phyloP scores from a whole-genome alignment of 2,329 filamentous ascomycete species.

The Aspergillus neoniger region DNA sequence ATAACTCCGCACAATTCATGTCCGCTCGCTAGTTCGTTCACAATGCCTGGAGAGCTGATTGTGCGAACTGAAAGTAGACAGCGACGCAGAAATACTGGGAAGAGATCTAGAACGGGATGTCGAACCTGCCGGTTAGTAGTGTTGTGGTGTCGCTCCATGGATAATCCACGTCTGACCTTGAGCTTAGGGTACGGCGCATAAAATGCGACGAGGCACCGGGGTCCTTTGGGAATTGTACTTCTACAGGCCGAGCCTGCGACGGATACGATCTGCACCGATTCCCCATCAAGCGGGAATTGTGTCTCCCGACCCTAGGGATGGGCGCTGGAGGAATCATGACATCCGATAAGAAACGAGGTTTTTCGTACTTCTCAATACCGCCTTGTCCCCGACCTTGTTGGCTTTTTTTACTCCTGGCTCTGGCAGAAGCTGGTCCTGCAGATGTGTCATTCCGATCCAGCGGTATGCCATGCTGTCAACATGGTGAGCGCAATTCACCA shows the following conservation, averaged over 20 bases:
- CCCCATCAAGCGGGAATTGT: background rate
- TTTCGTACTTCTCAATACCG: slow-evolving; percentile 3
- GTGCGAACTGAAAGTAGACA: background rate
- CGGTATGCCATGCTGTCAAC: slow-evolving; percentile 21
- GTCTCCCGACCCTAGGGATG: background rate
- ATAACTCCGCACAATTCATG: too few relatives aligned
- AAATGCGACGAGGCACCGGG: slow-evolving; percentile 9
- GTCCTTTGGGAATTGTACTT: slow-evolving; percentile 2
- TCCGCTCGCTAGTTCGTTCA: too few relatives aligned
- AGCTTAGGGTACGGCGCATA: slow-evolving; percentile 1
- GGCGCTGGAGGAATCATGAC: background rate
- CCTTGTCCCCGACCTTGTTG: background rate
- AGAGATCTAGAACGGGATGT: slow-evolving; percentile 8
- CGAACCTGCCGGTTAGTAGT: slow-evolving; percentile 11
- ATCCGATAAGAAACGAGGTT: slow-evolving; percentile 1
- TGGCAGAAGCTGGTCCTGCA: slow-evolving; percentile 18
- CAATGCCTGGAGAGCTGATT: too few relatives aligned
- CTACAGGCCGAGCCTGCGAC: slow-evolving; percentile 7
- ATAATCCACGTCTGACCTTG: background rate
- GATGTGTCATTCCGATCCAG: slow-evolving; percentile 16
- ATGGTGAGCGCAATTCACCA: slow-evolving; percentile 18
- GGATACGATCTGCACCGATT: slow-evolving; percentile 3
- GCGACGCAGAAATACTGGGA: background rate
- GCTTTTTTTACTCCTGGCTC: slow-evolving; percentile 5
- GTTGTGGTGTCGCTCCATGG: background rate